Evolutionary conservation across 2,329 filamentous ascomycete genomes (phyloP).

Genomic region (Aureobasidium mangrovei): DNA sequence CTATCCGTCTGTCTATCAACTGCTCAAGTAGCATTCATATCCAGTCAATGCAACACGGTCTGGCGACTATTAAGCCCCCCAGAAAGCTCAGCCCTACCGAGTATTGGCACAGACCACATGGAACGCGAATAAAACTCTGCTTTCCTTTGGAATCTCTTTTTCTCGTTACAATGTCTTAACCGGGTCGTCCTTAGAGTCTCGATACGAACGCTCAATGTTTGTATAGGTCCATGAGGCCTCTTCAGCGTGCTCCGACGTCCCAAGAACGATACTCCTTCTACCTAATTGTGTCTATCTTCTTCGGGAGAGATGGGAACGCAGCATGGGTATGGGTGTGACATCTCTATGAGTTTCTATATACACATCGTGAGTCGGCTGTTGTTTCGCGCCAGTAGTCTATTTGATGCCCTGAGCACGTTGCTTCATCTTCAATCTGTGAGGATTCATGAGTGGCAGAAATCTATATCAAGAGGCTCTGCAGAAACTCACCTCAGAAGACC

Average conservation of each 20-base stretch:
- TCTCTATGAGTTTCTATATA: slow-evolving; percentile 22
- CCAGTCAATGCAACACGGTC: no score
- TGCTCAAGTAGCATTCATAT: no score
- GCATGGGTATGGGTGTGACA: slow-evolving; percentile 37
- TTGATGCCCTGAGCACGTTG: slow-evolving; percentile 49
- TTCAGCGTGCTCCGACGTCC: slow-evolving; percentile 94
- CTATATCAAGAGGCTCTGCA: neutral
- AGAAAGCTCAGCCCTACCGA: no score
- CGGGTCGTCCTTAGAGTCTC: slow-evolving; percentile 99
- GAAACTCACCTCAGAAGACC: slow-evolving; percentile 52
- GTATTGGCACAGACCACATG: neutral
- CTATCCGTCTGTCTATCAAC: no score
- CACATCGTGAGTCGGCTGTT: slow-evolving; percentile 1
- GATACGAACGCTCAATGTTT: slow-evolving; percentile 84
- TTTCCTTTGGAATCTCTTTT: slow-evolving; percentile 32
- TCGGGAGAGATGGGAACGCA: slow-evolving; percentile 34
- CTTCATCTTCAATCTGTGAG: slow-evolving; percentile 63
- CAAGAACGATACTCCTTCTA: slow-evolving; percentile 63
- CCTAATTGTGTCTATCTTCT: slow-evolving; percentile 49
- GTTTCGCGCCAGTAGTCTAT: slow-evolving; percentile 10
- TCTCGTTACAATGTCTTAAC: slow-evolving; percentile 58
- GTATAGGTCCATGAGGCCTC: slow-evolving; percentile 78
- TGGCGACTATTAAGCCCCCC: no score
- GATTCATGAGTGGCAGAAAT: slow-evolving; percentile 1
- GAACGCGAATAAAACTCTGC: neutral